phyloP scores from a whole-genome alignment of 768 basidiomycete species.

The Pholiota microspora region DNA sequence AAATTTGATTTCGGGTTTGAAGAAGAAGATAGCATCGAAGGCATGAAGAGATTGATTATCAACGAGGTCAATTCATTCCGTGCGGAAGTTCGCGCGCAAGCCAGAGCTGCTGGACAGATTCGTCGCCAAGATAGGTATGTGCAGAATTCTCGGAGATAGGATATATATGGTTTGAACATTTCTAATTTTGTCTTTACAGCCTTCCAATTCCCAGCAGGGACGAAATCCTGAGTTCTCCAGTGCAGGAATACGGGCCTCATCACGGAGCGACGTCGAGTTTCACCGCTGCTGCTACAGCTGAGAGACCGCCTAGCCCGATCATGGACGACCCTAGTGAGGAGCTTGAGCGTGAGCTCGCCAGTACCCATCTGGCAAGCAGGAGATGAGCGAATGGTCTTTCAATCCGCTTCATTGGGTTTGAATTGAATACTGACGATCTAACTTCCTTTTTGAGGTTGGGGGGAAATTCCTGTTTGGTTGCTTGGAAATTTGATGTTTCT shows the following conservation, averaged over 20 bases:
- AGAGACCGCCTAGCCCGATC: conserved; percentile 62
- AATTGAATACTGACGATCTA: neutral
- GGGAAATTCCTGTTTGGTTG: neutral
- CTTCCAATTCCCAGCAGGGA: conserved; percentile 80
- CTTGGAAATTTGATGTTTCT: conserved; percentile 1
- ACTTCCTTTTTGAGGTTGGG: neutral
- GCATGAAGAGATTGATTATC: conserved; percentile 95
- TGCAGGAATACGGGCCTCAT: conserved; percentile 58
- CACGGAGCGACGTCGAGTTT: conserved; percentile 71
- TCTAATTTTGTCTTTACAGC: conserved; percentile 31
- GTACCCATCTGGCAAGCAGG: conserved; percentile 51
- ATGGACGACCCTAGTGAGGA: conserved; percentile 86
- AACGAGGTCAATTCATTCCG: conserved; percentile 91
- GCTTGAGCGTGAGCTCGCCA: conserved; percentile 83
- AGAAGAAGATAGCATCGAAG: conserved; percentile 93
- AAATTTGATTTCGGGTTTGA: conserved; percentile 97
- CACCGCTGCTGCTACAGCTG: conserved; percentile 38
- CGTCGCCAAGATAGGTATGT: conserved; percentile 74
- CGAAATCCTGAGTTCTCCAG: conserved; percentile 76
- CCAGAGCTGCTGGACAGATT: conserved; percentile 67
- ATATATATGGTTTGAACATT: neutral
- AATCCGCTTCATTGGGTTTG: neutral
- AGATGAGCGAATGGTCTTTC: conserved; percentile 15
- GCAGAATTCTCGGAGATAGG: neutral
- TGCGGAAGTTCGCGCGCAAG: conserved; percentile 83